Conservation (phyloP, 805 yeast genomes). For the Metschnikowia hibisci region DNA sequence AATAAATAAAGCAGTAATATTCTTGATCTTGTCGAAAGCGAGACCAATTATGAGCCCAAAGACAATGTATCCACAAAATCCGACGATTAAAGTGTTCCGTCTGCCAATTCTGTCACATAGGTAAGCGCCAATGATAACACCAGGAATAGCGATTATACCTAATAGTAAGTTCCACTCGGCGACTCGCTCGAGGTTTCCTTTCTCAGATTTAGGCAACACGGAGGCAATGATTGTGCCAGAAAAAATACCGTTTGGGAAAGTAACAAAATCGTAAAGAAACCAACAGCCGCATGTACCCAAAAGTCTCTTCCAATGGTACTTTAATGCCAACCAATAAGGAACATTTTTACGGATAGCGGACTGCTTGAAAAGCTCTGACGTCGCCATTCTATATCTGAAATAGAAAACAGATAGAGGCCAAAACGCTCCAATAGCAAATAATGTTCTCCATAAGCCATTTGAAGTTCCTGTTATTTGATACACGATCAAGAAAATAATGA, state of each 20-base stretch:
- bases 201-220: slow-evolving; percentile 34
- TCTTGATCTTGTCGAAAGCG: slow-evolving; percentile 51
- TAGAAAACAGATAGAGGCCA: slow-evolving; percentile 73
- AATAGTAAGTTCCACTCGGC: slow-evolving; percentile 74
- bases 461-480: slow-evolving; percentile 47
- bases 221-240: slow-evolving; percentile 56
- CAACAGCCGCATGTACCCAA: slow-evolving; percentile 72
- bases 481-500: slow-evolving; percentile 64
- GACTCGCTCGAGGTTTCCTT: slow-evolving; percentile 45
- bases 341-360: slow-evolving; percentile 56
- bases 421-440: slow-evolving; percentile 60
- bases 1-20: slow-evolving; percentile 60
- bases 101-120: slow-evolving; percentile 65
- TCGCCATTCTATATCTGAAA: slow-evolving; percentile 66
- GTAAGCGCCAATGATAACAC: slow-evolving; percentile 65
- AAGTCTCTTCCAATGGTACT: slow-evolving; percentile 64
- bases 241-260: slow-evolving; percentile 75
- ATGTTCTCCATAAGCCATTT: slow-evolving; percentile 65
- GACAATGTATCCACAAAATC: slow-evolving; percentile 66
- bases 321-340: slow-evolving; percentile 51
- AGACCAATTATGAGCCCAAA: slow-evolving; percentile 71
- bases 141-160: slow-evolving; percentile 66
- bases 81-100: slow-evolving; percentile 65
- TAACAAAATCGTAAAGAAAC: slow-evolving; percentile 79
- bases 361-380: slow-evolving; percentile 60